Base-by-base conservation (phyloP, 306 rosid genomes). In the Pyrus betulifolia region DNA sequence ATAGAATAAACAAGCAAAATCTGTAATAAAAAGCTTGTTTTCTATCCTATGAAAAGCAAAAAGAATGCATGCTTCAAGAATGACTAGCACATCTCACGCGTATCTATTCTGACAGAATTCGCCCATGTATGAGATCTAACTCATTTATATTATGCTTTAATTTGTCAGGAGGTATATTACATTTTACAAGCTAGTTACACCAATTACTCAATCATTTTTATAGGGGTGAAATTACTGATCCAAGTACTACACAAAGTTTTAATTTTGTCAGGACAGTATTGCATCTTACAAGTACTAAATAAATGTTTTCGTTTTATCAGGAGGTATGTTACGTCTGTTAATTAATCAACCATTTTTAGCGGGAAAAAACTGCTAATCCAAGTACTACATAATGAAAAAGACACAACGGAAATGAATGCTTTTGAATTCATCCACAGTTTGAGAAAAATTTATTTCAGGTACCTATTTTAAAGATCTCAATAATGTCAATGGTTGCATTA, bases 1-100 rank as follows among this genome's bases (percentile, higher is more conserved):
- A 62, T 55, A 60, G 18, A 78, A 69, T 25, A 31, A 75, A 62
- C 30, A 25, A 72, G 60, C 83, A 67, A 79, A 35, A 81, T 46
- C 35, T 18, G 40, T 65, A 57, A 68, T 23, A 66, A n/a, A 74
- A 76, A 23, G n/a, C 74, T 69, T 25, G 27, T 70, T 35, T 70
- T 79, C 49, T 68, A 74, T 81, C 70, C 71, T 45, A 72, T 6
- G 30, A 33, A 66, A 44, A 73, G 11, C 10, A 15, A 38, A 42
- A 28, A 4, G 11, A 23, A 46, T 42, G 35, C 19, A 69, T 28
- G 17, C 40, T 8, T 14, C 27, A 35, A 61, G 38, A 69, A 19
- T 13, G 52, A 33, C 14, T 18, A 13, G 67, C 66, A 67, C 30
- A 19, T 22, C 61, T 42, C 40, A 27, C 13, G 5, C 1, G 25